Conservation (phyloP, 2,329 filamentous ascomycete species). For the Stagonosporopsis chrysanthemi region DNA sequence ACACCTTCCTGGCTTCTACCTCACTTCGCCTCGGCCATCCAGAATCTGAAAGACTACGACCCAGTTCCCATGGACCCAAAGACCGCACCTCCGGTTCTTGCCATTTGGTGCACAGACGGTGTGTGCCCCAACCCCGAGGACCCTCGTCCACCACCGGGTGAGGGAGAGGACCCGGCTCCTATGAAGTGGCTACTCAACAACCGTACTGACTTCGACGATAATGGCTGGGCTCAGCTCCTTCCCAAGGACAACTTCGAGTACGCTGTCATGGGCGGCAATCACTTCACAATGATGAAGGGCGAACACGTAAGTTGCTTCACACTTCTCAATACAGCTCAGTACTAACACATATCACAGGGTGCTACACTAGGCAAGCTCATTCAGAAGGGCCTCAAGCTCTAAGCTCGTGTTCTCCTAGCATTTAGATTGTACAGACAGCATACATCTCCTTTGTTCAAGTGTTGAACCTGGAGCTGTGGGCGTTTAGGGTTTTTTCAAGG, state of each 20-base stretch:
- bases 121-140: conserved; percentile 73
- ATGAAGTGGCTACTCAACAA: conserved; percentile 76
- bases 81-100: conserved; percentile 67
- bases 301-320: conserved; percentile 51
- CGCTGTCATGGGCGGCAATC: conserved; percentile 74
- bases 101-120: conserved; percentile 77
- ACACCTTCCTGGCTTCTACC: conserved; percentile 76
- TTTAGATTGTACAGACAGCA: conserved; percentile 33
- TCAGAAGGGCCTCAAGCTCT: conserved; percentile 51
- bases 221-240: conserved; percentile 73
- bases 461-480: conserved; percentile 44
- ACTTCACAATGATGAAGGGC: conserved; percentile 80
- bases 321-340: not conserved
- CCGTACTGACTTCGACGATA: conserved; percentile 73
- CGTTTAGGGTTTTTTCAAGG: conserved; percentile 26
- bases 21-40: conserved; percentile 74
- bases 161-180: conserved; percentile 61
- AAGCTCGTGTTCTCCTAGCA: conserved; percentile 9
- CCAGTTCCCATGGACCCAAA: conserved; percentile 68
- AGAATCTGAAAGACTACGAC: conserved; percentile 73
- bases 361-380: conserved; percentile 54
- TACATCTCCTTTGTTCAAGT: conserved; percentile 46
- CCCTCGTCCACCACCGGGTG: conserved; percentile 69
- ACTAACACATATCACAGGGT: conserved; percentile 45
- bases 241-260: conserved; percentile 68